phyloP scores from a whole-genome alignment of 148 eudicot genomes.

The Cornus suecica region DNA sequence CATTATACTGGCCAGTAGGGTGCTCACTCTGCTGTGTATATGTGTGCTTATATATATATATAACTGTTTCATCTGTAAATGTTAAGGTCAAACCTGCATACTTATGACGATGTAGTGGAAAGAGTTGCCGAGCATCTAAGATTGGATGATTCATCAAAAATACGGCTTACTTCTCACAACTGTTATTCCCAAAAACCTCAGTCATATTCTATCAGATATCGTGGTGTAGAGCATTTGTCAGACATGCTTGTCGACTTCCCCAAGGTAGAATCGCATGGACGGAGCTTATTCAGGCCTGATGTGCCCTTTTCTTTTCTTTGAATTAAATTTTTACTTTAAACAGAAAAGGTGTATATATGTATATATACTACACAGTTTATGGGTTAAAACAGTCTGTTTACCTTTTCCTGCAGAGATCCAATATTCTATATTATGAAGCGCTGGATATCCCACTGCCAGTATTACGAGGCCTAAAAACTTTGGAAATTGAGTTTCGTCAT shows the following conservation, averaged over 20 bases:
- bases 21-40: background rate
- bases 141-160: conserved; percentile 83
- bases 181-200: conserved; percentile 93
- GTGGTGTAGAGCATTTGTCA: conserved; percentile 57
- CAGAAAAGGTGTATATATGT: background rate
- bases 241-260: conserved; percentile 86
- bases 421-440: conserved; percentile 91
- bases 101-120: conserved; percentile 87
- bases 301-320: background rate
- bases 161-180: conserved; percentile 89
- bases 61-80: conserved; percentile 11
- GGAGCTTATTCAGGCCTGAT: background rate
- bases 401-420: conserved; percentile 60
- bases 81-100: conserved; percentile 65
- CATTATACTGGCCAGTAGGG: background rate
- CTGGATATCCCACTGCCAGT: conserved; percentile 92
- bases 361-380: background rate
- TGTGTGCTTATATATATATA: too few relatives aligned
- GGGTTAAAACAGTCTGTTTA: conserved; percentile 2
- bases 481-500: conserved; percentile 71
- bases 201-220: conserved; percentile 68
- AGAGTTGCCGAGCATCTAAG: conserved; percentile 70
- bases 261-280: conserved; percentile 46
- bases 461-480: conserved; percentile 66
- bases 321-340: background rate